phyloP scores from a whole-genome alignment of 192 early-diverging fungal species.

The Rhizophagus prolifer region DNA sequence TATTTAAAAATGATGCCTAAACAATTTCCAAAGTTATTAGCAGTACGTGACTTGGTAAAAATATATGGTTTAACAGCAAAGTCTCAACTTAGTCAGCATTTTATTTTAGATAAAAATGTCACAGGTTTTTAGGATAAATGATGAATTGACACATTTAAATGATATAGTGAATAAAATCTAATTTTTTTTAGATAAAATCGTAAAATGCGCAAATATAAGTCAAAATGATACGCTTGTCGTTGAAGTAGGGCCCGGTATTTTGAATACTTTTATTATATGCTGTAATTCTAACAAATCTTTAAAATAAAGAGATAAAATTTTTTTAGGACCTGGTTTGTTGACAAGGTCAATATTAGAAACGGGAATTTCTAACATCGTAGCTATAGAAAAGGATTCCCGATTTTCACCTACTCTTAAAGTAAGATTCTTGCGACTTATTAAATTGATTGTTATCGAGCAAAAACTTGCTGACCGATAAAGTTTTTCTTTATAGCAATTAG shows the following conservation, averaged over 20 bases:
- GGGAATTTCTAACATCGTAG: constrained; percentile 62
- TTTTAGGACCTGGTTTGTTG: constrained; percentile 66
- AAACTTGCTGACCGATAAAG: not conserved
- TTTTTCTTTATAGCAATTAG: constrained; percentile 54
- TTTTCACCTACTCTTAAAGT: constrained; percentile 66
- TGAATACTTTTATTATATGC: not conserved
- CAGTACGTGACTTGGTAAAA: constrained; percentile 69
- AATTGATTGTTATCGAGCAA: not conserved
- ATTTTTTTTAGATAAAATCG: constrained; percentile 60
- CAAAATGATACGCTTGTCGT: constrained; percentile 60
- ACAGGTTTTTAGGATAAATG: constrained; percentile 46
- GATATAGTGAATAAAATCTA: not conserved
- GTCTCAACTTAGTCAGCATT: constrained; percentile 78
- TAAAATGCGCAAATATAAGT: constrained; percentile 57
- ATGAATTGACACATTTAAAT: not conserved
- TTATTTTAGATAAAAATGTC: constrained; percentile 80
- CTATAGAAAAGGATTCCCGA: constrained; percentile 70
- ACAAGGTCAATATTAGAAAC: constrained; percentile 75
- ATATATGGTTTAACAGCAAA: constrained; percentile 72
- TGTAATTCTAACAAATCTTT: not conserved
- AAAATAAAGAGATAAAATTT: not conserved
- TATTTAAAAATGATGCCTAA: not conserved
- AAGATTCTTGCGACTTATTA: constrained; percentile 19
- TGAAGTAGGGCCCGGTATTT: constrained; percentile 71
- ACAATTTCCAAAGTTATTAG: constrained; percentile 60